Evolutionary conservation across 2,329 filamentous ascomycete genomes (phyloP).

Genomic region (Colletotrichum destructivum): DNA sequence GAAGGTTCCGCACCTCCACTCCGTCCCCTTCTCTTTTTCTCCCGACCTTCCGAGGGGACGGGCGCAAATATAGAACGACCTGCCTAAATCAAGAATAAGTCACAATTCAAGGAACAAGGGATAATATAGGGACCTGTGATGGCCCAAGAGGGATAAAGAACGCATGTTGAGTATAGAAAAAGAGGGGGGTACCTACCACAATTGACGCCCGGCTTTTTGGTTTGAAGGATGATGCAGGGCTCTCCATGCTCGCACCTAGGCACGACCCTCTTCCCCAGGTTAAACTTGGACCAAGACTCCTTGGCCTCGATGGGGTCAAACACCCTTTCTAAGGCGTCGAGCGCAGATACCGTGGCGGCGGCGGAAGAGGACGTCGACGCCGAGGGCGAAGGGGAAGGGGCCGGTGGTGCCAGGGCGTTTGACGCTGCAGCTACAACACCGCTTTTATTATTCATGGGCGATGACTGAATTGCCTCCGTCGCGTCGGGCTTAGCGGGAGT

Average conservation of each 20-base stretch:
- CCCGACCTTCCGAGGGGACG: slow-evolving; percentile 88
- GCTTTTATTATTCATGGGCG: background rate
- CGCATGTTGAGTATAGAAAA: background rate
- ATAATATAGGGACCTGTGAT: background rate
- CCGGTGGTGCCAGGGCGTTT: background rate
- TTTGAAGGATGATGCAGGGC: slow-evolving; percentile 85
- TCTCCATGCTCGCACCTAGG: slow-evolving; percentile 92
- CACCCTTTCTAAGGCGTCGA: slow-evolving; percentile 55
- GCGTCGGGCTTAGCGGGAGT: background rate
- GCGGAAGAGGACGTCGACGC: background rate
- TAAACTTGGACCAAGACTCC: slow-evolving; percentile 87
- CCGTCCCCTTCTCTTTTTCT: slow-evolving; percentile 84
- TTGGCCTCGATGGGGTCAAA: slow-evolving; percentile 81
- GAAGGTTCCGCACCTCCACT: slow-evolving; percentile 92
- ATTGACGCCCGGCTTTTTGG: slow-evolving; percentile 92
- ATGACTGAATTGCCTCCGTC: background rate
- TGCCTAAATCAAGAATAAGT: slow-evolving; percentile 57
- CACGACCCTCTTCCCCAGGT: slow-evolving; percentile 78
- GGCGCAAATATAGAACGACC: slow-evolving; percentile 75
- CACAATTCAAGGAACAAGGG: background rate
- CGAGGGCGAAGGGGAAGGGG: slow-evolving; percentile 4
- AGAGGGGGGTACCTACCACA: slow-evolving; percentile 65
- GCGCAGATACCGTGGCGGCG: slow-evolving; percentile 3
- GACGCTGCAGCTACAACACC: background rate
- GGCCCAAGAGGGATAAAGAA: background rate